These are phyloP conservation scores for Tuber melanosporum DNA, from an alignment of 495 filamentous ascomycete species.

Conservation along the genomic window DNA sequence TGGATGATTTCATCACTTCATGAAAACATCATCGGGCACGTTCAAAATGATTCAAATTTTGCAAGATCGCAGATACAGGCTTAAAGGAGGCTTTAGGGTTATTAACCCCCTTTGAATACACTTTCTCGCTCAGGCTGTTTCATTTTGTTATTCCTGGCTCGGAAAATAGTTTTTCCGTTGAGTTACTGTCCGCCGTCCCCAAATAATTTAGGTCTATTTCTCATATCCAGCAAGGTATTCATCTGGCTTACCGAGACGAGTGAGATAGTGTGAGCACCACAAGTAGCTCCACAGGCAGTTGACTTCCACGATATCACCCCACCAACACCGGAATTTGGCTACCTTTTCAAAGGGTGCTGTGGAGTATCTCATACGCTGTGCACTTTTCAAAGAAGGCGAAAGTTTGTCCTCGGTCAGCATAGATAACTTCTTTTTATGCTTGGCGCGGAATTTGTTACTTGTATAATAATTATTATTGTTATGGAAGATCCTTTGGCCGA, in stretches of 20 bases:
- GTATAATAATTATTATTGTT: too few species aligned
- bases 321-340: background rate
- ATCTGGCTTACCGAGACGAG: background rate
- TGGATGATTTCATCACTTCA: background rate
- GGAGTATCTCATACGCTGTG: too few species aligned
- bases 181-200: background rate
- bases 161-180: background rate
- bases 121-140: background rate
- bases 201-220: too few species aligned
- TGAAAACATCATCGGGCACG: background rate
- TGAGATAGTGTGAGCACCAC: background rate
- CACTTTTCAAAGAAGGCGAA: too few species aligned
- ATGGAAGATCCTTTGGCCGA: too few species aligned
- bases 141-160: background rate
- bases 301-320: background rate
- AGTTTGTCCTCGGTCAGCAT: too few species aligned
- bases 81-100: background rate
- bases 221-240: too few species aligned
- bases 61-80: background rate
- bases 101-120: background rate
- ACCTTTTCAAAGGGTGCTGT: background rate
- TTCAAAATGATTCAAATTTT: background rate
- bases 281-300: background rate
- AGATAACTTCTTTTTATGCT: too few species aligned
- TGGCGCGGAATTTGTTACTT: too few species aligned